Percentiles rank a stretch among this genome's conserved stretches.
These are phyloP conservation scores for Climacium dendroides DNA, from an alignment of 225 moss, liverwort and hornwort genomes.

Conservation along the genomic window DNA sequence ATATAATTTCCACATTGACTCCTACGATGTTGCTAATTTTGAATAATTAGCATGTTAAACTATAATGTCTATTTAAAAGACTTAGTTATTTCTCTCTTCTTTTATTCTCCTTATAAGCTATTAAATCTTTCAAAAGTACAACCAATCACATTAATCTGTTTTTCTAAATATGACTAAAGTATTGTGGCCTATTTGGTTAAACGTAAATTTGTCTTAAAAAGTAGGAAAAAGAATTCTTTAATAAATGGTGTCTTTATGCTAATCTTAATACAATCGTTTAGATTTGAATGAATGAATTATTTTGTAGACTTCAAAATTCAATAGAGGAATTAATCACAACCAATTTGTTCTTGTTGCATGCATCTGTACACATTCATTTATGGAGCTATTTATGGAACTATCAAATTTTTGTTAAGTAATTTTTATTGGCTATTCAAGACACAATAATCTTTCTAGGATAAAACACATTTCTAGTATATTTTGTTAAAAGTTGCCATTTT, in stretches of 20 bases:
- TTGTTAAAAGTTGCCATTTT: background rate
- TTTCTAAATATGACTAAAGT: background rate
- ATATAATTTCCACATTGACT: background rate
- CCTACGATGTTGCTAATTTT: background rate
- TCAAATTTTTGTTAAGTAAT: background rate
- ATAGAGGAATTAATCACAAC: background rate
- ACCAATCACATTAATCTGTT: background rate
- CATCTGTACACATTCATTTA: background rate
- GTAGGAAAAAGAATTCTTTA: fast-evolving
- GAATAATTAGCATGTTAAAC: background rate
- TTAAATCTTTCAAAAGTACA: background rate
- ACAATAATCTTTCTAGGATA: no score
- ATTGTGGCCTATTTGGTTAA: background rate
- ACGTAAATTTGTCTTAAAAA: background rate
- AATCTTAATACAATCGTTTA: fast-evolving
- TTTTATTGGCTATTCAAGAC: background rate
- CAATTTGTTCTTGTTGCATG: background rate
- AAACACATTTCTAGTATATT: fast-evolving
- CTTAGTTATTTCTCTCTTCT: background rate
- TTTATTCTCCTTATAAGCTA: background rate
- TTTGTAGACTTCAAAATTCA: no score
- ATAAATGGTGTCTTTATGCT: fast-evolving
- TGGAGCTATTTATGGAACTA: background rate
- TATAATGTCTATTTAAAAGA: background rate
- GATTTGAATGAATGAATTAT: background rate